Base-by-base conservation (phyloP, 2,329 filamentous ascomycete genomes). In the Calonectria crousiana region DNA sequence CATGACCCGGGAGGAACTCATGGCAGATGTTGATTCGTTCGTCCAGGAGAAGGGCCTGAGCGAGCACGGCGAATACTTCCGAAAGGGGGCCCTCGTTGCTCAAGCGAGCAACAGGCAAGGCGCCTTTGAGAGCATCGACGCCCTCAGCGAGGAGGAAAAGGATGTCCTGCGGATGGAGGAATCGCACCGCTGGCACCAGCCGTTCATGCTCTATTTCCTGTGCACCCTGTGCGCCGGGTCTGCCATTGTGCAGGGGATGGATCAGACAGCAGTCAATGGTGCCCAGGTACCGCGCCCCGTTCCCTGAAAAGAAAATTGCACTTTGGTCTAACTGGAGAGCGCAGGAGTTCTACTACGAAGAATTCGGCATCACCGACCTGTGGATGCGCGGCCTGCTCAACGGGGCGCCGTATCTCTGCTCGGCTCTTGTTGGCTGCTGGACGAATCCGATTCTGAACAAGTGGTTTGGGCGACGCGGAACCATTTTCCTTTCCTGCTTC, bases 211-310 rank as follows among this genome's bases (percentile, higher is more conserved):
- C 28, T 82, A 84, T 65, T 80, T 82, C 56, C 81, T 90, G 1
- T 90, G 92, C 74, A 84, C 86, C 14, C 83, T 89, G 52, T 91
- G 89, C 78, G 62, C 85, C 88, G 74, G 89, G 85, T 80, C 78
- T 67, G 90, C 90, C 16, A 88, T 90, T 30, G 89, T 90, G 0
- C 87, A 89, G 67, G 91, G 92, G 26, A 93, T 92, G 91, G 91
- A 93, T 76, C 90, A 92, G 82, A 92, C 91, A 2, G 91, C 90
- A 62, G 85, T 86, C 72, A 92, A 92, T 76, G 90, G 90, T 49
- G 91, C 91, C 47, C 79, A 80, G 76, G 79, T 79, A 78, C 28
- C 64, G 9, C 9, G 34, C 13, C 23, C 8, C 30, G 14, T 1
- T 34, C 26, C 8, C n/a, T 16, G 34, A 20, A 28, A 11, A 9